Base-by-base conservation (phyloP, 306 rosid genomes). In the Elaeagnus macrophylla region DNA sequence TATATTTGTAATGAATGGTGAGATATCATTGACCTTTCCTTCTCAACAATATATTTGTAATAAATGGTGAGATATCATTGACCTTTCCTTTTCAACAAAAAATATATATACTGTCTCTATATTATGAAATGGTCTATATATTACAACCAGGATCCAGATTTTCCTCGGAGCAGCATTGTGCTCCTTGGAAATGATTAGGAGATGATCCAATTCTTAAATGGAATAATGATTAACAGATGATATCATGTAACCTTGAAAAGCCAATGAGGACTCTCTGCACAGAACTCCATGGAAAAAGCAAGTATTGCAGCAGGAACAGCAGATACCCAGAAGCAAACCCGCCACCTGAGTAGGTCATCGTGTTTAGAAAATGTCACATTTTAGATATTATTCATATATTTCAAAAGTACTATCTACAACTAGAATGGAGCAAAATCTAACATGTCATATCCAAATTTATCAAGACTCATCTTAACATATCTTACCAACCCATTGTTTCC, bases 191-290 rank as follows among this genome's bases (percentile, higher is more conserved):
- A 51, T 13, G 15, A 51, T 43, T 32, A 50, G 25, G 32, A 51
- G 32, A 25, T 25, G 32, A 25, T 25, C 47, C 9, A 43, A 59
- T 18, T 47, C 37, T 32, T 39, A 44, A 56, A 48, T 38, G 55
- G 61, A 44, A 52, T 57, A 12, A 43, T 32, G 46, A 72, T 54
- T 66, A 54, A 57, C 58, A 56, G 12, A 32, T 51, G 63, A 57
- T 25, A 25, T 60, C 44, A 17, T 12, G 55, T 67, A 60, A 83
- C 95, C 94, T 87, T 87, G 77, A 81, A 81, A 72, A 79, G 94
- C 94, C 95, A 87, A 55, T 83, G 64, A 47, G 95, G 95, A 75
- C 84, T 77, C 81, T 87, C 95, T 53, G 94, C 89, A 67, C 84
- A 79, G 68, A 77, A 77, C 79, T 87, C 89, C 94, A 87, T 87